Conservation (phyloP, 2,329 filamentous ascomycete species). For the Fusarium sp. region DNA sequence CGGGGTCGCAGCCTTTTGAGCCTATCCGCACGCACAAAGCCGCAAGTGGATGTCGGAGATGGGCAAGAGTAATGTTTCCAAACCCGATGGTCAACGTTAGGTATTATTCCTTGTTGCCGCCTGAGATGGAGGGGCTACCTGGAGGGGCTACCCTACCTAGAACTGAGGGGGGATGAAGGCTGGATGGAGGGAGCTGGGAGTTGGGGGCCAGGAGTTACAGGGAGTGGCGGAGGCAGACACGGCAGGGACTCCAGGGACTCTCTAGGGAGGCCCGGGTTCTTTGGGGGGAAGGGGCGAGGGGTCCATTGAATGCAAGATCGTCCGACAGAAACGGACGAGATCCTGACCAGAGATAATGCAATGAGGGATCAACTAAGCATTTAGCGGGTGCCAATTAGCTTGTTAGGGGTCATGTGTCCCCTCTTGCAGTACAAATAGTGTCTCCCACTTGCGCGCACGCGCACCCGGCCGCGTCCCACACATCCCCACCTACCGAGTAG, state of each 20-base stretch:
- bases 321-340: conserved; percentile 21
- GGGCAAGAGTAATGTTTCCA: conserved; percentile 1
- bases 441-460: conserved; percentile 22
- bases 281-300: conserved; percentile 9
- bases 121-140: conserved; percentile 24
- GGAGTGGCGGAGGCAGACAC: neutral
- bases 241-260: neutral
- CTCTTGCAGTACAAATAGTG: conserved; percentile 6
- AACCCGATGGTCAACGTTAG: conserved; percentile 5
- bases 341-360: conserved; percentile 16
- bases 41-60: conserved; percentile 2
- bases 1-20: conserved; percentile 14
- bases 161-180: conserved; percentile 16
- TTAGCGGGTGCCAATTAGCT: conserved; percentile 26
- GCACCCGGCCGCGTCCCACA: conserved; percentile 25
- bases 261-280: neutral
- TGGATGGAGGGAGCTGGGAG: conserved; percentile 18
- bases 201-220: neutral
- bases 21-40: conserved; percentile 2
- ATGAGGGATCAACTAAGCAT: neutral
- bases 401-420: conserved; percentile 25
- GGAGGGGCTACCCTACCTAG: no score
- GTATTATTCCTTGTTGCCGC: conserved; percentile 21
- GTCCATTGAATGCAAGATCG: conserved; percentile 15
- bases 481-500: conserved; percentile 42